Evolutionary conservation across 495 filamentous ascomycete genomes (phyloP), one percentile per base, ranked within the genome.

Genomic region (Penicillium odoratum): DNA sequence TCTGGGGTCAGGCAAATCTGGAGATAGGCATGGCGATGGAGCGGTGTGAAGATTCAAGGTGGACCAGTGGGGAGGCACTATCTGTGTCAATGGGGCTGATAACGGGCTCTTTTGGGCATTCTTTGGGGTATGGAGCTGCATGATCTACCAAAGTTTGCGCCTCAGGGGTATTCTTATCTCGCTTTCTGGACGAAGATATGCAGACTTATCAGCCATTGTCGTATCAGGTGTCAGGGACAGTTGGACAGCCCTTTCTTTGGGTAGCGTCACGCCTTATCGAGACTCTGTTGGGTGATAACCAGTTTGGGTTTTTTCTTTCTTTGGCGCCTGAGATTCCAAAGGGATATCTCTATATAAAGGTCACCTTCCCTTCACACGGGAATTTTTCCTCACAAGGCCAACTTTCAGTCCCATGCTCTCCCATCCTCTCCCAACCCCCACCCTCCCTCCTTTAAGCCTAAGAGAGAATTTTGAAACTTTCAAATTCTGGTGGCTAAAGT

Each of bases 181-280:
- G 16, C 30, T 5, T 15, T 18, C 48, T 4, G 31, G 21, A 1
- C 1, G 21, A 21, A 51, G 30, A 51, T 51, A 51, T 51, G 48
- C 48, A 51, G 31, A 51, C 31, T 51, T 51, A 51, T 51, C 56
- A 62, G 48, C 15, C 9, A 45, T 46, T 26, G 26, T 15, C 46
- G 46, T 48, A 48, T 48, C 15, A 21, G 46, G 45, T 26, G 8
- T 47, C 44, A 25, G 45, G 15, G 33, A 45, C 21, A 18, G 47
- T 21, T 42, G 45, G 26, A 50, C 28, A 31, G 28, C 5, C 18
- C 31, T 33, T 48, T 21, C 21, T 29, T 58, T 58, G 48, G 51
- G 47, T 56, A 53, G 59, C 55, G 59, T 65, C 59, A 62, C 55
- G 36, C 47, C 60, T 66, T 66, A 66, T 66, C 63, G 51, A 66